Evolutionary conservation across 768 basidiomycete species (phyloP).

Genomic region (Xerocomus spinulosus): DNA sequence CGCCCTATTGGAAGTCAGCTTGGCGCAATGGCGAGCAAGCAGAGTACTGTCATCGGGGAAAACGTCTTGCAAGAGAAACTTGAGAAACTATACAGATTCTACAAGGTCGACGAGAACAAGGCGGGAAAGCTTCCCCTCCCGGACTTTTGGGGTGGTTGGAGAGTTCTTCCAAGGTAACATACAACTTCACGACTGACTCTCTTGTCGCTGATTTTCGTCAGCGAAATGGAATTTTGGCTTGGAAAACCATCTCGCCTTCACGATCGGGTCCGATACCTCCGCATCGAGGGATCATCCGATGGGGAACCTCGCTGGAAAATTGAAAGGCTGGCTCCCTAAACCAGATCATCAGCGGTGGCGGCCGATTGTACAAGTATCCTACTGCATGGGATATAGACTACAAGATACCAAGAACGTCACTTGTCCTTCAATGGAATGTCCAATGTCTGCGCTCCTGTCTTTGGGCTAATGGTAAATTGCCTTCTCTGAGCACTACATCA

Average conservation of each 20-base stretch:
- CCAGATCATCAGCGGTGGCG: not conserved
- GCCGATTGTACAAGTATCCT: no score
- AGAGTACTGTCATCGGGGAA: slow-evolving; percentile 77
- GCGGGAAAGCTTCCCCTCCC: slow-evolving; percentile 62
- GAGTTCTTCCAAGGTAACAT: slow-evolving; percentile 80
- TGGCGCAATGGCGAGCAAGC: slow-evolving; percentile 92
- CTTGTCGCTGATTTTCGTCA: slow-evolving; percentile 29
- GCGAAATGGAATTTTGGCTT: slow-evolving; percentile 97
- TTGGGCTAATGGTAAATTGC: not conserved
- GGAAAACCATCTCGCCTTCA: slow-evolving; percentile 93
- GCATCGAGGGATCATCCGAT: slow-evolving; percentile 43
- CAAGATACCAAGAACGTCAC: slow-evolving; percentile 13
- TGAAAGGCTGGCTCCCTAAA: slow-evolving; percentile 71
- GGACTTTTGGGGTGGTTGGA: slow-evolving; percentile 95
- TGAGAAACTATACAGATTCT: slow-evolving; percentile 52
- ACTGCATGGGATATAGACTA: not conserved
- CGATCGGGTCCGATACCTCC: slow-evolving; percentile 78
- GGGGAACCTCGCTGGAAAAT: slow-evolving; percentile 66
- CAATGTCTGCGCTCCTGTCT: no score
- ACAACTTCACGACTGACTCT: not conserved
- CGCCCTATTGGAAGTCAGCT: slow-evolving; percentile 81
- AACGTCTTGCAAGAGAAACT: slow-evolving; percentile 61
- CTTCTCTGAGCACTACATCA: not conserved
- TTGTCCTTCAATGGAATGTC: not conserved
- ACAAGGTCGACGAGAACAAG: slow-evolving; percentile 44